Conservation (phyloP, 345 rosid genomes). For the Dovyalis caffra region DNA sequence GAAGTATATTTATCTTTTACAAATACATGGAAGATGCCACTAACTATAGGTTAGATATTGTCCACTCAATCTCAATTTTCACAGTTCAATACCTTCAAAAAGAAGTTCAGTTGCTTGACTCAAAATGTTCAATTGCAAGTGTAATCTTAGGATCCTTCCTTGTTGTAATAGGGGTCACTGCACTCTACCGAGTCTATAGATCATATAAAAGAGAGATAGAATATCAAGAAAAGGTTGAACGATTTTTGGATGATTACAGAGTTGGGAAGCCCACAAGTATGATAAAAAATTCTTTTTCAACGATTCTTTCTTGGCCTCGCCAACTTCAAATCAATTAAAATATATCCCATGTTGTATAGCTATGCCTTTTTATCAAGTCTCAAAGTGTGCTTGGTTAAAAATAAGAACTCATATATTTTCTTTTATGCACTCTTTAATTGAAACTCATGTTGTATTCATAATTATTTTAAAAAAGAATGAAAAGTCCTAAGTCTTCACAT, state of each 20-base stretch:
- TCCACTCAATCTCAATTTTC: background rate
- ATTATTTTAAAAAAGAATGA: too few relatives aligned
- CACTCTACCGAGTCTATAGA: background rate
- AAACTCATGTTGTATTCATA: too few relatives aligned
- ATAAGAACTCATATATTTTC: too few relatives aligned
- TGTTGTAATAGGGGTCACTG: background rate
- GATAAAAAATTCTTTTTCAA: too few relatives aligned
- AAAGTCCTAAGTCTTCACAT: too few relatives aligned
- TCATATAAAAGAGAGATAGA: background rate
- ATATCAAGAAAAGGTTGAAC: background rate
- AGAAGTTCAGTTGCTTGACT: background rate
- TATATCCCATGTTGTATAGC: too few relatives aligned
- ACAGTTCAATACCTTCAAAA: background rate
- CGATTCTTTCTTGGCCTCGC: too few relatives aligned
- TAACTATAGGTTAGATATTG: background rate
- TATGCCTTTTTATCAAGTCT: too few relatives aligned
- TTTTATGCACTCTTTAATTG: too few relatives aligned
- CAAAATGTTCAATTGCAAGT: background rate
- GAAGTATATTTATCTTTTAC: background rate
- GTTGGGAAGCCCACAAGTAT: slow-evolving; percentile 8
- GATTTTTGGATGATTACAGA: slow-evolving; percentile 12
- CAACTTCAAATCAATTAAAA: too few relatives aligned
- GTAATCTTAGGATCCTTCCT: background rate
- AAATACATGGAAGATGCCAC: background rate
- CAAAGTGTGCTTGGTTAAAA: too few relatives aligned